Percentiles rank a stretch among this genome's conserved stretches.
Evolutionary conservation across 2,329 filamentous ascomycete species (phyloP).

Genomic region (Claviceps fusiformis): DNA sequence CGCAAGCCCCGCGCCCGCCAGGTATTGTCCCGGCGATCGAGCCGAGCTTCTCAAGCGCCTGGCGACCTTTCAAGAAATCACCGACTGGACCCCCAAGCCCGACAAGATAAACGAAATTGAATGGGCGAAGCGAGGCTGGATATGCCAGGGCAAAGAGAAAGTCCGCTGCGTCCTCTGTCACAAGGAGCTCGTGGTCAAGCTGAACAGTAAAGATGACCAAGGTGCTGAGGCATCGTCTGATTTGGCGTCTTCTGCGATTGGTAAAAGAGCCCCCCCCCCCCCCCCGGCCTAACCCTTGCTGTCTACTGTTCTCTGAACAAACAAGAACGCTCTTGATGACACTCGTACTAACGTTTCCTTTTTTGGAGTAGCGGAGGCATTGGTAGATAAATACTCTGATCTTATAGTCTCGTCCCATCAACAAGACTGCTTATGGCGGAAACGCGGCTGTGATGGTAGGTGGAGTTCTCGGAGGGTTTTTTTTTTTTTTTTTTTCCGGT

Average conservation of each 20-base stretch:
- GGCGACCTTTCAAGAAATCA: slow-evolving; percentile 80
- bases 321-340: slow-evolving; percentile 8
- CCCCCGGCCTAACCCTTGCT: too few relatives aligned
- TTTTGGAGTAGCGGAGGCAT: slow-evolving; percentile 35
- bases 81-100: slow-evolving; percentile 88
- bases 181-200: slow-evolving; percentile 69
- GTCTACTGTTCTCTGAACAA: neutral
- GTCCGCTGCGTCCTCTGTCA: slow-evolving; percentile 78
- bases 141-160: slow-evolving; percentile 68
- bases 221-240: slow-evolving; percentile 40
- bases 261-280: slow-evolving; percentile 12
- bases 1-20: slow-evolving; percentile 29
- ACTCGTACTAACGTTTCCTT: slow-evolving; percentile 9
- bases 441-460: slow-evolving; percentile 72
- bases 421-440: slow-evolving; percentile 75
- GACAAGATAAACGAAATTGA: slow-evolving; percentile 74
- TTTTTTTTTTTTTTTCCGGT: too few relatives aligned
- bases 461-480: neutral
- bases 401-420: slow-evolving; percentile 64
- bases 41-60: slow-evolving; percentile 68
- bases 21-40: slow-evolving; percentile 78
- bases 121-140: slow-evolving; percentile 91
- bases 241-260: slow-evolving; percentile 45
- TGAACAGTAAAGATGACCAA: slow-evolving; percentile 47
- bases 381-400: slow-evolving; percentile 64